Evolutionary conservation across 768 basidiomycete genomes (phyloP).

Genomic region (Russula sp.): DNA sequence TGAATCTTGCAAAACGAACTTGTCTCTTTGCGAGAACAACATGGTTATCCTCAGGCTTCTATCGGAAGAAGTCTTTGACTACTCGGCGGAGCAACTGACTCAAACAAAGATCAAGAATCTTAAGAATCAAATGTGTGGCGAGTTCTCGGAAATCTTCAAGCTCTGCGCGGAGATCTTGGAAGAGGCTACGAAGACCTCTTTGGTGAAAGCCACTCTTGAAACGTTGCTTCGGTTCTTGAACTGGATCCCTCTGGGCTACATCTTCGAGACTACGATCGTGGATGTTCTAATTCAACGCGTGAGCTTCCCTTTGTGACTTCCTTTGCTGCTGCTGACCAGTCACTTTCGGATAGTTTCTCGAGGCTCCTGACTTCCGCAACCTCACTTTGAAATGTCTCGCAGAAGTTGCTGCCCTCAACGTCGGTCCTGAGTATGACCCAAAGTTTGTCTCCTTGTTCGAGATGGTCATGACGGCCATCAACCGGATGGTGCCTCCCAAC

Average conservation of each 20-base stretch:
- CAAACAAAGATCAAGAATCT: slow-evolving; percentile 95
- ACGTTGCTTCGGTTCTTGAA: slow-evolving; percentile 94
- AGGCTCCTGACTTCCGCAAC: slow-evolving; percentile 95
- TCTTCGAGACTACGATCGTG: slow-evolving; percentile 97
- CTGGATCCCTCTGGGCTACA: slow-evolving; percentile 98
- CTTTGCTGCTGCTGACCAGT: slow-evolving; percentile 17
- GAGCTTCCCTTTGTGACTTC: slow-evolving; percentile 32
- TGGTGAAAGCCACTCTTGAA: slow-evolving; percentile 93
- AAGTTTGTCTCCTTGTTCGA: slow-evolving; percentile 98
- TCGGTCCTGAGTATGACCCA: slow-evolving; percentile 94
- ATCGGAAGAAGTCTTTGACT: slow-evolving; percentile 99
- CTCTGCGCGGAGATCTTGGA: slow-evolving; percentile 95
- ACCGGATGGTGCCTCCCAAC: slow-evolving; percentile 93
- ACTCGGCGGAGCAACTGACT: slow-evolving; percentile 97
- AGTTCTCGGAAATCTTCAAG: slow-evolving; percentile 97
- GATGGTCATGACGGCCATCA: slow-evolving; percentile 96
- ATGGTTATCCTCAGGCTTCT: slow-evolving; percentile 96
- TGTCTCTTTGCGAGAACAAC: slow-evolving; percentile 98
- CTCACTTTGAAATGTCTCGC: slow-evolving; percentile 94
- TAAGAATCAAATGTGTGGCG: slow-evolving; percentile 97
- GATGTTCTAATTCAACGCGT: slow-evolving; percentile 89
- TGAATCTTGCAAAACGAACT: slow-evolving; percentile 93
- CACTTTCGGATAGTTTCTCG: slow-evolving; percentile 69
- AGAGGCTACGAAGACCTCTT: slow-evolving; percentile 91
- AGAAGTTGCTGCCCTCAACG: slow-evolving; percentile 91